Base-by-base conservation (phyloP, 306 rosid genomes). In the Arachis hypogaea region DNA sequence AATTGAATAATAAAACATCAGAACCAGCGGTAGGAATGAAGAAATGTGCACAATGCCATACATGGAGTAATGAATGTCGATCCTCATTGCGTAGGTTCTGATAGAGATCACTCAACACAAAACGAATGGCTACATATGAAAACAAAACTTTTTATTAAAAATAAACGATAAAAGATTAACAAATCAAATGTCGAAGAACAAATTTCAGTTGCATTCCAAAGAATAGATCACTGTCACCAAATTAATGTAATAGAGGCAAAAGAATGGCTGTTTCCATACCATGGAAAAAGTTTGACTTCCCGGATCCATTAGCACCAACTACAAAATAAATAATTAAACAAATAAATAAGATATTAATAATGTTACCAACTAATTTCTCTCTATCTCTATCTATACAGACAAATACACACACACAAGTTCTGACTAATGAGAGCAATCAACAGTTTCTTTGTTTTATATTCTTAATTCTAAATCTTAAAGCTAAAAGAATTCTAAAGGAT, bases 301-400 rank as follows among this genome's bases (percentile, higher is more conserved):
- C 99, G 73, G 99, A 94, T 60, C 99, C 99, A 86, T 94, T 94
- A 56, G 99, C 97, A 82, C 99, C 99, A 75, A 94, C 99, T 94
- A 92, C 75, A 77, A 59, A 42, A 36, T 66, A 66, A 33, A 33
- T 33, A 33, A 33, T 33, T 33, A 11, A 47, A 8, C 3, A 10
- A 71, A 29, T 45, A 11, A 78, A 56, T 38, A 65, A 64, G 30
- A 80, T 59, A 77, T 45, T 40, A 18, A 59, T 11, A 4, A 51
- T 65, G 51, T 44, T 50, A 73, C 22, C 11, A 55, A 68, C 2
- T 60, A 59, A 57, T 65, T 33, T 2, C 51, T 46, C 0, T 3
- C 11, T 10, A 11, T 8, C 4, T 46, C 51, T 46, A 2, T 11
- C 4, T 46, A 46, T 46, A 46, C 11, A 46, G 4, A 46, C 1